These are phyloP conservation scores for Phytopythium cucurbitacearum DNA, from an alignment of 352 stramenopile genomes.

Conservation along the genomic window DNA sequence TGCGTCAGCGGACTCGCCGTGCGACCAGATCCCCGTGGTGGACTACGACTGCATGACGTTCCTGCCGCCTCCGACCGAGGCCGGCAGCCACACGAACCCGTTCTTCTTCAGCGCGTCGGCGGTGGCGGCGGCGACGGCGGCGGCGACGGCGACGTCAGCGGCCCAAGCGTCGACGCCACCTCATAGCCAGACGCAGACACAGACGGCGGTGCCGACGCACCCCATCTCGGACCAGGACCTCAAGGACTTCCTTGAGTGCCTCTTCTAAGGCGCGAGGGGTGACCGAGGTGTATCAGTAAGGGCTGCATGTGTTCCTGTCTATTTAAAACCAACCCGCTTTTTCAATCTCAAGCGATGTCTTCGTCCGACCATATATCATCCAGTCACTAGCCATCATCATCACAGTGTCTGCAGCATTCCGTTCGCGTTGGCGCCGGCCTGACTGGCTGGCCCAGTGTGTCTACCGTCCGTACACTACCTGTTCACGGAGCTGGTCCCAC, in stretches of 20 bases:
- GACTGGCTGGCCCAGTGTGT: too few species aligned
- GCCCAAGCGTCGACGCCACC: background rate
- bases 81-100: constrained; percentile 17
- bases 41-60: constrained; percentile 40
- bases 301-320: background rate
- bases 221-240: constrained; percentile 33
- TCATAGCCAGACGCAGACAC: too few species aligned
- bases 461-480: too few species aligned
- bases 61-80: constrained; percentile 19
- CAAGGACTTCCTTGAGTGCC: constrained; percentile 37
- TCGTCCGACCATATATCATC: too few species aligned
- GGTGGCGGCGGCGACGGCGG: background rate
- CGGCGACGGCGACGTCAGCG: background rate
- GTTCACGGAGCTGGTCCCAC: too few species aligned
- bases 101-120: constrained; percentile 19
- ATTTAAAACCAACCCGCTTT: too few species aligned
- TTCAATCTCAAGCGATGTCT: too few species aligned
- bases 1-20: constrained; percentile 17
- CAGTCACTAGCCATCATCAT: too few species aligned
- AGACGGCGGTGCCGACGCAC: constrained; percentile 2
- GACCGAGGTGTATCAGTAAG: background rate
- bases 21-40: constrained; percentile 25
- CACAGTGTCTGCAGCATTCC: too few species aligned
- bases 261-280: constrained; percentile 18
- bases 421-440: too few species aligned